A percentile compares a stretch with the other conserved stretches of the same genome.
These are phyloP conservation scores for Erysimum cheiranthoides DNA, from an alignment of 345 rosid genomes.

Conservation along the genomic window DNA sequence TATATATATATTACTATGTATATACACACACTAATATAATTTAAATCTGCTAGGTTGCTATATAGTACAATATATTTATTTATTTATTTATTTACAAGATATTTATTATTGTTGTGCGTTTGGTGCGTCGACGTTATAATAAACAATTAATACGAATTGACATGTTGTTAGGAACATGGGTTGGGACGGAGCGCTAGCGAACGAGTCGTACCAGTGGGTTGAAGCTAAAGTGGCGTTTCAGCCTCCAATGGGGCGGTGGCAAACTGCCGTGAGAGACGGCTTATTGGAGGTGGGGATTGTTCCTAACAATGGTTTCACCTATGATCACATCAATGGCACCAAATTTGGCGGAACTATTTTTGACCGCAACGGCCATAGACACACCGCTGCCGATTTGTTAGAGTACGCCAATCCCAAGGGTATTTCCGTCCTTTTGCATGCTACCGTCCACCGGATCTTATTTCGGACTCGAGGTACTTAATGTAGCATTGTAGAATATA, in stretches of 20 bases:
- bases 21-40: too few species aligned
- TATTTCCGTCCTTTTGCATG: conserved; percentile 61
- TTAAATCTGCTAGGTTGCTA: background rate
- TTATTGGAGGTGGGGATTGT: conserved; percentile 61
- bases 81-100: background rate
- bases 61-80: background rate
- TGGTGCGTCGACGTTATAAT: conserved; percentile 6
- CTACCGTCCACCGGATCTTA: conserved; percentile 59
- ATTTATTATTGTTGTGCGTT: conserved; percentile 7
- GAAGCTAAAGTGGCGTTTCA: conserved; percentile 64
- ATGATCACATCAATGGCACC: conserved; percentile 69
- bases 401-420: conserved; percentile 60
- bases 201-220: conserved; percentile 67
- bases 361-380: conserved; percentile 63
- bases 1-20: background rate
- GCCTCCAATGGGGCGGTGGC: conserved; percentile 62
- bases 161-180: conserved; percentile 48
- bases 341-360: conserved; percentile 80
- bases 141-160: conserved; percentile 12
- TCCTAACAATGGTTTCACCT: conserved; percentile 78
- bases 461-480: conserved; percentile 47
- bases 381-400: conserved; percentile 77
- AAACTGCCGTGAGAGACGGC: conserved; percentile 76
- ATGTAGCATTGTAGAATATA: background rate
- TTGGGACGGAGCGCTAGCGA: conserved; percentile 60